Percentiles rank a stretch among this genome's conserved stretches.
Evolutionary conservation across 2,329 filamentous ascomycete species (phyloP).

Genomic region (Penicillium sp.): DNA sequence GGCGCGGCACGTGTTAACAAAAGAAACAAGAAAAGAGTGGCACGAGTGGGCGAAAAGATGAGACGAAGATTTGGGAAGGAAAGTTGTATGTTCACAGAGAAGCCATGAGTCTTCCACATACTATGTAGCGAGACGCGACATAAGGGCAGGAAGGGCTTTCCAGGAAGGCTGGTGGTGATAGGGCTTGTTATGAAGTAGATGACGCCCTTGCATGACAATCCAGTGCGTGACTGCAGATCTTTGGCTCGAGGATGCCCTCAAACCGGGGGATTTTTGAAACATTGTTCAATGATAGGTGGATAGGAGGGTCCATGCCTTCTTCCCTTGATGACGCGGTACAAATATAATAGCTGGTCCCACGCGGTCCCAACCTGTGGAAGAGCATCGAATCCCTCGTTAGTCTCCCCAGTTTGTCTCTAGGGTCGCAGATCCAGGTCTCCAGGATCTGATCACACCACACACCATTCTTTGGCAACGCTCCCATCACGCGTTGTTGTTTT

Average conservation of each 20-base stretch:
- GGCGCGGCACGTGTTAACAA: neutral
- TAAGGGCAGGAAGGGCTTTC: conserved; percentile 1
- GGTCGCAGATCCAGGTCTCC: conserved; percentile 4
- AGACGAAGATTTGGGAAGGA: conserved; percentile 14
- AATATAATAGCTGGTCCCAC: conserved; percentile 1
- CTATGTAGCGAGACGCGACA: conserved; percentile 7
- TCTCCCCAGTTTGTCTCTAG: neutral
- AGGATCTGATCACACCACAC: conserved; percentile 1
- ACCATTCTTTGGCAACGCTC: neutral
- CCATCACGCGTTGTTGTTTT: neutral
- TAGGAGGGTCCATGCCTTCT: conserved; percentile 11
- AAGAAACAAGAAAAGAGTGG: conserved; percentile 8
- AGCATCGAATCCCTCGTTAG: conserved; percentile 2
- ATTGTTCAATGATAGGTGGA: conserved; percentile 12
- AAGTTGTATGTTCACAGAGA: conserved; percentile 16
- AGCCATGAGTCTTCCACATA: neutral
- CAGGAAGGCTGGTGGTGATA: conserved; percentile 1
- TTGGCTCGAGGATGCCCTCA: neutral
- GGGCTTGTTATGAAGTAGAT: conserved; percentile 10
- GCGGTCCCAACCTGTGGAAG: conserved; percentile 7
- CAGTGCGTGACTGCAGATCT: conserved; percentile 20
- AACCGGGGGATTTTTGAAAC: conserved; percentile 10
- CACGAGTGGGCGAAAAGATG: conserved; percentile 9
- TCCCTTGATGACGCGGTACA: conserved; percentile 16
- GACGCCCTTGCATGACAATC: conserved; percentile 23